Evolutionary conservation across 2,329 filamentous ascomycete species (phyloP), one percentile per base, ranked within the genome.

Genomic region (Neofusicoccum umdonicola): DNA sequence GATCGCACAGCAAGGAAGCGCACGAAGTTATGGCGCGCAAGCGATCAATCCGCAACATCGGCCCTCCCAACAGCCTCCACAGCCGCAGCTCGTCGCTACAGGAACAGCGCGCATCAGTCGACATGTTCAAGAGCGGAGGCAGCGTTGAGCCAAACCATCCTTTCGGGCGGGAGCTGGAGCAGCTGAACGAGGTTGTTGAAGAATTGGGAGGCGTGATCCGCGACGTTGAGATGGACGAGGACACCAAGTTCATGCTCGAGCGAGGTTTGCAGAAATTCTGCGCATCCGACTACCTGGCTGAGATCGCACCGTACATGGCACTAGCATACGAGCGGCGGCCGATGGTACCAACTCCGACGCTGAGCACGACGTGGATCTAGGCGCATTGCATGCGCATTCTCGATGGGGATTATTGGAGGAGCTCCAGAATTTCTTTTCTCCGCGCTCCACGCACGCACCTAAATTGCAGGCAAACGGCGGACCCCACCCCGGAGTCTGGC

Each of bases 111-210:
- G 67, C 73, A 37, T 79, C 77, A 9, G 42, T 76, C 54, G 78
- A 83, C 68, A 77, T 81, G 73, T 79, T 83, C 74, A 22, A 56
- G 6, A 70, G 66, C 64, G 69, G 72, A 65, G 71, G 70, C 69
- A 72, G 68, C 65, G 71, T 76, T 73, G 68, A 84, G 77, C 41
- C 81, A 34, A 70, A 78, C 51, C 87, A 95, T 75, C 94, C 94
- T 0, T 98, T 98, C 72, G 92, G 92, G 62, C 88, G 90, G 58
- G 95, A 99, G 78, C 82, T 98, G 62, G 92, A 92, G 64, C 90
- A 98, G 78, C 91, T 98, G 27, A 92, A 93, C 62, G 95, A 98
- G 78, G 85, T 97, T 15, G 94, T 90, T 0, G 95, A 98, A 79
- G 93, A 97, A 77, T 94, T 92, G 70, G 87, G 88, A 47, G 74